Conservation (phyloP, 208 protist species). For the Acanthamoeba royreba region DNA sequence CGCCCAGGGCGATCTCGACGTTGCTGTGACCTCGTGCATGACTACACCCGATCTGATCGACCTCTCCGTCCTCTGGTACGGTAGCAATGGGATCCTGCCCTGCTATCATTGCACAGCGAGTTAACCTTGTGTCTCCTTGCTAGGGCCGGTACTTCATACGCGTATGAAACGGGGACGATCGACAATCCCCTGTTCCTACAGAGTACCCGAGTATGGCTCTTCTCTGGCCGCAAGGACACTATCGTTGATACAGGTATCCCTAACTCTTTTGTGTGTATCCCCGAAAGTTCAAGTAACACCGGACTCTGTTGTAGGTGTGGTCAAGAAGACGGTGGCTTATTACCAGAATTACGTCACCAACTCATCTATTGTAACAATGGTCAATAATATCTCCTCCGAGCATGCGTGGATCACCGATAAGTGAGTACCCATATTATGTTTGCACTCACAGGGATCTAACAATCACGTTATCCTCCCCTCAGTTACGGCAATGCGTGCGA, state of each 20-base stretch:
- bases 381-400: neutral
- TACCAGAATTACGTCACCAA: slow-evolving; percentile 6
- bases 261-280: neutral
- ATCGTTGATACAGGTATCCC: neutral
- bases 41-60: neutral
- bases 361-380: neutral
- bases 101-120: too few relatives aligned
- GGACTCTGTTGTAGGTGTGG: neutral
- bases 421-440: neutral
- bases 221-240: neutral
- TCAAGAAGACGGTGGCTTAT: neutral
- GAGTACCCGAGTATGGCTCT: neutral
- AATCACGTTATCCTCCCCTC: neutral
- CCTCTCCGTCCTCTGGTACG: neutral
- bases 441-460: neutral
- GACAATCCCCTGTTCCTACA: neutral
- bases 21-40: neutral
- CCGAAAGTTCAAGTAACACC: neutral
- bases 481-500: neutral
- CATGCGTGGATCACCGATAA: neutral
- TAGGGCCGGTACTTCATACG: neutral
- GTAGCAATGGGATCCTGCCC: too few relatives aligned
- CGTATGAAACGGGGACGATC: neutral
- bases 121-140: neutral
- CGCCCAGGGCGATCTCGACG: neutral